phyloP scores from a whole-genome alignment of 2,329 filamentous ascomycete genomes.

The Tolypocladium album region DNA sequence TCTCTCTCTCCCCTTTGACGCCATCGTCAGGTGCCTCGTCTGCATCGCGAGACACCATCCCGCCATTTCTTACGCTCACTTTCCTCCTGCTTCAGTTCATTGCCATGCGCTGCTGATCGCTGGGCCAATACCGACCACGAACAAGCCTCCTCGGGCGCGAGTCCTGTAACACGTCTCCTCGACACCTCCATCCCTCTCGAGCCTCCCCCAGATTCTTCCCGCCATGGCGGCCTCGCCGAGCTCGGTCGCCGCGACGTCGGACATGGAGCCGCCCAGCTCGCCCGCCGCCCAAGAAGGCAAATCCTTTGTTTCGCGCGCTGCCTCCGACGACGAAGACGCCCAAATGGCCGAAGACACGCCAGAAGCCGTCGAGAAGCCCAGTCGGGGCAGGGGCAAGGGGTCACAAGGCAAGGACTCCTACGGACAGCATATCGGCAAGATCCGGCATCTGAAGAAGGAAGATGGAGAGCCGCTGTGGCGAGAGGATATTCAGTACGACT shows the following conservation, averaged over 20 bases:
- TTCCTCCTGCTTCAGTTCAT: not conserved
- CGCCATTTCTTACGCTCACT: not conserved
- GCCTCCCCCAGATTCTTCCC: not conserved
- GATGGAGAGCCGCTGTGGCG: constrained; percentile 82
- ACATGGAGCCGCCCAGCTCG: constrained; percentile 34
- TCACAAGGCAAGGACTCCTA: constrained; percentile 23
- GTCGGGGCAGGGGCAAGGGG: constrained; percentile 22
- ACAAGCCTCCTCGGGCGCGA: not conserved
- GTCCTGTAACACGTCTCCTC: not conserved
- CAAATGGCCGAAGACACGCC: constrained; percentile 30
- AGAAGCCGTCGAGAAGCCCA: constrained; percentile 29
- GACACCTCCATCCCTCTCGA: not conserved
- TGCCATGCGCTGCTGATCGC: not conserved
- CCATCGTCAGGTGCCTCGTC: not conserved
- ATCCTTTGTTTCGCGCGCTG: constrained; percentile 34
- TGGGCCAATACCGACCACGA: not conserved
- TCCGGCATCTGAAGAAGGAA: constrained; percentile 77
- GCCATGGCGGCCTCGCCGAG: constrained; percentile 29
- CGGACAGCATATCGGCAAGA: constrained; percentile 49
- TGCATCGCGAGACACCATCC: not conserved
- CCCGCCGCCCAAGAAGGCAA: constrained; percentile 30
- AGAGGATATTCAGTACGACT: constrained; percentile 81
- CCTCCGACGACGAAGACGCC: constrained; percentile 37
- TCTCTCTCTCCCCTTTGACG: not conserved
- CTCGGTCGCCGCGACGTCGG: constrained; percentile 30